Evolutionary conservation across 1,284 basidiomycete genomes (phyloP), one percentile per base, ranked within the genome.

Genomic region (Papiliotrema terrestris): DNA sequence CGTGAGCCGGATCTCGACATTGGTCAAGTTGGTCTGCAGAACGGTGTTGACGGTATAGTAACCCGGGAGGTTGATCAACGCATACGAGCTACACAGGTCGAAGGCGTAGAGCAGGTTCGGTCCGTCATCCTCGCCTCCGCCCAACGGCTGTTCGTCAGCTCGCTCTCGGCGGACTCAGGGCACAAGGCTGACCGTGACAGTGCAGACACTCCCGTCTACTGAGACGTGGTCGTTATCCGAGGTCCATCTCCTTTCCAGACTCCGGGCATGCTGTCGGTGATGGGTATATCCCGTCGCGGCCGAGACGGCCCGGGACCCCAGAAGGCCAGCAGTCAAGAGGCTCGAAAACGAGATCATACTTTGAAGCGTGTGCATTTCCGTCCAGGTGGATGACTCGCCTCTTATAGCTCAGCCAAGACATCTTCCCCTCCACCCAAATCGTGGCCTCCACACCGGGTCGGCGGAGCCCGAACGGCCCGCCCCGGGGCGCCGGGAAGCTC

Each of bases 1-100:
- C 25, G 71, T 75, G 36, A 80, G 65, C 44, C 78, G 67, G 56
- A 81, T 75, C 35, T 75, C 70, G 22, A 80, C 78, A 51, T 80
- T 67, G 35, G 68, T 65, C 37, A 81, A 66, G 8, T 73, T 70
- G 1, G 78, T 78, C 44, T 78, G 67, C 23, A 80, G 69, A 0
- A 80, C 71, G 3, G 74, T 78, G 52, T 79, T 73, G 45, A 81
- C 80, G 36, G 75, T 63, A 55, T 72, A 68, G 45, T 63, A 61
- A 2, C 63, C 65, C 2, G 65, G 63, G 8, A 67, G 53, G 15
- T 67, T 50, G 57, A 69, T 63, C 23, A 65, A 52, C 3, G 64
- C 58, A 32, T 60, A 50, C 15, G 59, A 60, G 4, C 54, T 44
- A 53, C 66, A 68, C 15, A 60, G 59, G 9, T 62, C 48, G 49